Base-by-base conservation (phyloP, 2,329 filamentous ascomycete species). In the Cladophialophora exuberans region DNA sequence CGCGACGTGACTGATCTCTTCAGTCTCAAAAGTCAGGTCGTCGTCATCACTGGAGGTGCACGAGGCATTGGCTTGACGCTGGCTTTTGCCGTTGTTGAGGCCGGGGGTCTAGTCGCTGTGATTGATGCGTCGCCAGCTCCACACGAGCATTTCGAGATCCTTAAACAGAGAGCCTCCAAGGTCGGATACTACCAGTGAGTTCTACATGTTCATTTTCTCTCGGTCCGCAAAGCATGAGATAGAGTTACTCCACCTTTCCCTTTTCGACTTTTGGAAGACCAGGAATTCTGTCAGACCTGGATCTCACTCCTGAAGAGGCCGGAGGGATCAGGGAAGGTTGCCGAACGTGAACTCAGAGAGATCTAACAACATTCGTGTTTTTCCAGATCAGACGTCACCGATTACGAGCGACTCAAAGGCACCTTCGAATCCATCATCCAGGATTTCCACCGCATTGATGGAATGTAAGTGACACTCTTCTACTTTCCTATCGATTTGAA, bases 391-490 rank as follows among this genome's bases (percentile, higher is more conserved):
- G 60, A 72, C 38, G 68, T 73, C 3, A 57, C 58, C 10, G 56
- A 66, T 42, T 65, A 69, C 38, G 45, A 59, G 2, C 61, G 69
- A 9, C 70, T 76, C 3, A 62, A 71, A 35, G 31, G 39, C 1
- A 62, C 64, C 3, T 64, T 77, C 6, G 61, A 71, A 4, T 15
- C 68, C 20, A 67, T 76, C n/a, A 64, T 65, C 2, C 50, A 61
- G 6, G 72, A 74, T 30, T 77, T 77, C 61, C 74, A 73, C 15
- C 67, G 68, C 26, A 68, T 79, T 9, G 72, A 76, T 50, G 72
- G 46, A 28, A 41, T 51, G 54, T 57, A 45, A 54, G 43, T 18
- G 28, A 33, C 25, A 6, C 15, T n/a, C 44, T 33, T 20, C 18
- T 23, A 25, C 44, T 35, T 22, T 33, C 26, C 26, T 35, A 25